These are phyloP conservation scores for Nannochloris sp. DNA, from an alignment of 139 green algal species.

Conservation along the genomic window DNA sequence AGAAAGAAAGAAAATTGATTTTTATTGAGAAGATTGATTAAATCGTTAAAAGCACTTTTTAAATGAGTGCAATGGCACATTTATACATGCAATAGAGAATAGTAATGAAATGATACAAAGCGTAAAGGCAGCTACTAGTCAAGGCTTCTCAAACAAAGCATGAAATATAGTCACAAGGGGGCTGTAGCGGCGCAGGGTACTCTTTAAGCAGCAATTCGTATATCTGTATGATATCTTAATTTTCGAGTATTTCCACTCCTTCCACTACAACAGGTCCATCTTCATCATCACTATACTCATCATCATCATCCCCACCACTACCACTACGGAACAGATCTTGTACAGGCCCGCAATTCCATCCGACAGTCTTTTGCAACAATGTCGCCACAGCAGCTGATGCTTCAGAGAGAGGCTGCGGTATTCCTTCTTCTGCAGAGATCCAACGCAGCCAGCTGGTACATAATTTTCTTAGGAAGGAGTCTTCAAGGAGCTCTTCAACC, in stretches of 20 bases:
- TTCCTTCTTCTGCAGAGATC: not conserved
- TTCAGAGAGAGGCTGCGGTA: not conserved
- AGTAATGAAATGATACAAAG: too few relatives aligned
- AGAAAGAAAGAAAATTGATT: too few relatives aligned
- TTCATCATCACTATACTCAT: conserved; percentile 41
- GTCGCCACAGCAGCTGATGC: conserved; percentile 20
- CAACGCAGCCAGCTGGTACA: conserved; percentile 4
- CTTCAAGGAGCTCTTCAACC: conserved; percentile 51
- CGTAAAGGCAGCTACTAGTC: too few relatives aligned
- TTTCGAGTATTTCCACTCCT: not conserved
- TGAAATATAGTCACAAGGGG: too few relatives aligned
- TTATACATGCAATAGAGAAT: too few relatives aligned
- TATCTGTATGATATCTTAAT: too few relatives aligned
- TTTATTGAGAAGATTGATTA: too few relatives aligned
- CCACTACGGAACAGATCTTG: conserved; percentile 2
- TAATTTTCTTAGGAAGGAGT: conserved; percentile 50
- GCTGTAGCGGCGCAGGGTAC: too few relatives aligned
- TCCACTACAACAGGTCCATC: conserved; percentile 54
- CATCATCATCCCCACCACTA: conserved; percentile 6
- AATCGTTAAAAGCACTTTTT: too few relatives aligned
- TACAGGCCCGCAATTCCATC: conserved; percentile 42
- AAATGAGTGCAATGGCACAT: too few relatives aligned
- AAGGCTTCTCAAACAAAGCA: too few relatives aligned
- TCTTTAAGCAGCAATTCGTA: too few relatives aligned
- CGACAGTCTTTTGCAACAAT: conserved; percentile 30